These are phyloP conservation scores for Cryptosporidium muris DNA, from an alignment of 169 alveolate species.

Conservation along the genomic window DNA sequence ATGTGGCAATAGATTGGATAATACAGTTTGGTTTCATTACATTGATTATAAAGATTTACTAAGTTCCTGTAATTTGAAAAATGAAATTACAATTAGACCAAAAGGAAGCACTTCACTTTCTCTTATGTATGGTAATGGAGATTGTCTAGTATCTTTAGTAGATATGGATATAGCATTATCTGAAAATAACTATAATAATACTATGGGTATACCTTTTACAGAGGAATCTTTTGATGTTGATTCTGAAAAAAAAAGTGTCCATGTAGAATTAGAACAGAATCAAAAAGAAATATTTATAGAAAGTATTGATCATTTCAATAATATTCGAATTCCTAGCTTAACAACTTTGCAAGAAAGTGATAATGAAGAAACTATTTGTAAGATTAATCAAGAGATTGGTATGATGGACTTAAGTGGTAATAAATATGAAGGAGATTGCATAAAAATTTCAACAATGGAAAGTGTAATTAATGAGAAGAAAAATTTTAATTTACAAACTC, in stretches of 20 bases:
- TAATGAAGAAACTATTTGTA: neutral
- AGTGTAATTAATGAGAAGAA: neutral
- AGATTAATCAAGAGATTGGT: neutral
- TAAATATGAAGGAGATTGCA: neutral
- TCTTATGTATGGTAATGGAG: constrained; percentile 22
- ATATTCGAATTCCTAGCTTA: too few species aligned
- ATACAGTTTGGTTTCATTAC: constrained; percentile 40
- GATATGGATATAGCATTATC: constrained; percentile 1
- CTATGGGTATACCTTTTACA: neutral
- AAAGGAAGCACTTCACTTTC: constrained; percentile 49
- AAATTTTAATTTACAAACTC: too few species aligned
- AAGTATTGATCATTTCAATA: neutral
- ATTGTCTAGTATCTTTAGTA: constrained; percentile 20
- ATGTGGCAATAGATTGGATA: constrained; percentile 32
- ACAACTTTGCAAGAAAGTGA: neutral
- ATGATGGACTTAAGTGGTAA: neutral
- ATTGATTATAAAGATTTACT: neutral
- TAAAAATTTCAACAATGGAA: neutral
- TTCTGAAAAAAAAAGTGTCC: neutral
- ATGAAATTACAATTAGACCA: constrained; percentile 45
- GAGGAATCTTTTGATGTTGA: neutral
- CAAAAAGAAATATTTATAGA: neutral
- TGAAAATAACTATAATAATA: neutral
- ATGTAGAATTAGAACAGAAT: constrained; percentile 7
- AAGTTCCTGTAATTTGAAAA: neutral